Percentiles rank a stretch among this genome's conserved stretches.
These are phyloP conservation scores for Fusarium sarcochroum DNA, from an alignment of 2,329 filamentous ascomycete species.

Conservation along the genomic window DNA sequence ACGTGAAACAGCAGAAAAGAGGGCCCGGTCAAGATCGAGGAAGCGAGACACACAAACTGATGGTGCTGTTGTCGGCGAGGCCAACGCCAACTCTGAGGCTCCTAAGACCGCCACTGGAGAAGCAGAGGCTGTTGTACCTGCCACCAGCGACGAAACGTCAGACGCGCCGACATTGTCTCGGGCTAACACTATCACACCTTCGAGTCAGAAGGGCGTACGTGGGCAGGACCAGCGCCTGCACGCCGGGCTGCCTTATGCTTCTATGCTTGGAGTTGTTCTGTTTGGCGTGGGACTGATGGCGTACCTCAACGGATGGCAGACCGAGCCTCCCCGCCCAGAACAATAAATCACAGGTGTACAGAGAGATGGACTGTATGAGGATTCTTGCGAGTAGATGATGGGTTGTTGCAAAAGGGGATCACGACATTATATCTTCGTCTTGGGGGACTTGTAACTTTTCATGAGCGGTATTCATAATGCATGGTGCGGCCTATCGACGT, in stretches of 20 bases:
- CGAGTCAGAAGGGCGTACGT: slow-evolving; percentile 57
- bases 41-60: slow-evolving; percentile 47
- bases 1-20: slow-evolving; percentile 60
- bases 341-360: slow-evolving; percentile 47
- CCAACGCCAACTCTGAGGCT: slow-evolving; percentile 38
- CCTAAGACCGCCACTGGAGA: slow-evolving; percentile 33
- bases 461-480: slow-evolving; percentile 51
- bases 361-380: slow-evolving; percentile 36
- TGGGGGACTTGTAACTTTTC: slow-evolving; percentile 46
- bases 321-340: slow-evolving; percentile 53
- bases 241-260: slow-evolving; percentile 79
- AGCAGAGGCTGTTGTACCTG: slow-evolving; percentile 32
- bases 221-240: slow-evolving; percentile 61
- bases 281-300: slow-evolving; percentile 88
- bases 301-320: slow-evolving; percentile 86
- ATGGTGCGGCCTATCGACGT: slow-evolving; percentile 49
- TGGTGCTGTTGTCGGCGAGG: slow-evolving; percentile 37
- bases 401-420: slow-evolving; percentile 30
- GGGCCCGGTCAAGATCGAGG: slow-evolving; percentile 56
- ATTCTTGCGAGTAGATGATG: slow-evolving; percentile 28
- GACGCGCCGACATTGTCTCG: slow-evolving; percentile 62
- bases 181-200: slow-evolving; percentile 65
- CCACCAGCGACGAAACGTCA: slow-evolving; percentile 52
- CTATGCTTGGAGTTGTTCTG: slow-evolving; percentile 85
- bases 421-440: slow-evolving; percentile 45